Base-by-base conservation (phyloP, 2,329 filamentous ascomycete species). In the Aspergillus ochraceus region DNA sequence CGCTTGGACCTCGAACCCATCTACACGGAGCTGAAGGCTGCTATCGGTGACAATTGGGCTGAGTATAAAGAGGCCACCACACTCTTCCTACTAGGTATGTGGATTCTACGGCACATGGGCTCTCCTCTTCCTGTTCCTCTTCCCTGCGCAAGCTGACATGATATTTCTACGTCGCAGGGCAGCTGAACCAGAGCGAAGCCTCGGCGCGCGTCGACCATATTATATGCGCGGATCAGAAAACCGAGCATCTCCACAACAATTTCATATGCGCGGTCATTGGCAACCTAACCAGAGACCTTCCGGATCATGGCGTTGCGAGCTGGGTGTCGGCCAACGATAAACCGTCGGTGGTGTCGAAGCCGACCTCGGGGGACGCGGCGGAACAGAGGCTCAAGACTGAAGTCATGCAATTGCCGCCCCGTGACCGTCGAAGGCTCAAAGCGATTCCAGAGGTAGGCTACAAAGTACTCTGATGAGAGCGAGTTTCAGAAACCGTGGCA, bases 381-480 rank as follows among this genome's bases (percentile, higher is more conserved):
- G 86, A 88, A 70, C 86, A 88, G 71, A 74, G 86, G 63, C 73
- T 88, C 53, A 88, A 88, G 75, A 80, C 80, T 29, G 86, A 89
- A 74, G 81, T 88, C 14, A 89, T 88, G 86, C 80, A 83, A 57
- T 71, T 88, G 49, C 84, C 83, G 51, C 79, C 85, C 2, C 74
- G 86, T 61, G 86, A 88, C 70, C 76, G 86, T 61, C 81, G 85
- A 66, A 78, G 86, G 59, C 73, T 86, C 54, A 86, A 86, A 71
- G 80, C 74, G 12, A 81, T 84, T 60, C 76, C 79, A 54, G 79
- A 84, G 66, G 80, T 82, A 74, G 60, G 74, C 52, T 19, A 59
- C 32, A 22, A 20, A 20, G 24, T n/a, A 29, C 50, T 57, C n/a
- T 30, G 20, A 24, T 14, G 26, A 9, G 17, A 47, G 26, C 47